A percentile compares a stretch with the other conserved stretches of the same genome.
phyloP scores from a whole-genome alignment of 352 stramenopile genomes.

The Pythium apleroticum region DNA sequence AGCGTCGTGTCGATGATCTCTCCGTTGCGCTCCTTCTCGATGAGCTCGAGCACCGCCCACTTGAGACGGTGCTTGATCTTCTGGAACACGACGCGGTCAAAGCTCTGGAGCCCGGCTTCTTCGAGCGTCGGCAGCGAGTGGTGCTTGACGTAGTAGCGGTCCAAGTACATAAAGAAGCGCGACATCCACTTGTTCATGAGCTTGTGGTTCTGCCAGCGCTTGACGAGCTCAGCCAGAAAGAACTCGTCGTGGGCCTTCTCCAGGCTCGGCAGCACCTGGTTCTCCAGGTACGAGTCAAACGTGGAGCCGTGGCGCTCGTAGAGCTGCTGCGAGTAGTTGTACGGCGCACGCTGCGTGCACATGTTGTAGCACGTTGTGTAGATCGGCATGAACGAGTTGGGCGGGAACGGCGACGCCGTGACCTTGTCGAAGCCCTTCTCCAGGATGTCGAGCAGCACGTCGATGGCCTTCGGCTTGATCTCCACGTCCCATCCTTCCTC shows the following conservation, averaged over 20 bases:
- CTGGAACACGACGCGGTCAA: constrained; percentile 82
- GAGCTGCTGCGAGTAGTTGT: constrained; percentile 99
- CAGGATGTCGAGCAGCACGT: constrained; percentile 84
- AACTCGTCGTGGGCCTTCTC: constrained; percentile 91
- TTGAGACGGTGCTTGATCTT: constrained; percentile 83
- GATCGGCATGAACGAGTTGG: constrained; percentile 87
- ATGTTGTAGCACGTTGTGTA: constrained; percentile 98
- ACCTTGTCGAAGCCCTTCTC: constrained; percentile 87
- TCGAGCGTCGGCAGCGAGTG: constrained; percentile 95
- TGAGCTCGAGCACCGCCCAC: constrained; percentile 93
- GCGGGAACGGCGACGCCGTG: constrained; percentile 76
- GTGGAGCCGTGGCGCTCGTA: constrained; percentile 96
- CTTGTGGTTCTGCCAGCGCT: constrained; percentile 98
- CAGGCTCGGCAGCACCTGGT: constrained; percentile 90
- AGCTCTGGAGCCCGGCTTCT: constrained; percentile 87
- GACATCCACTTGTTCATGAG: constrained; percentile 99
- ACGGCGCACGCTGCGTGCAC: constrained; percentile 98
- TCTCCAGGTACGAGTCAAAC: constrained; percentile 85
- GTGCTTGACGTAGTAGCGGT: constrained; percentile 97
- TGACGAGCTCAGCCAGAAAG: constrained; percentile 96
- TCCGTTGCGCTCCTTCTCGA: constrained; percentile 97
- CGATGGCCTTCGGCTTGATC: constrained; percentile 89
- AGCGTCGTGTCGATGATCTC: constrained; percentile 97
- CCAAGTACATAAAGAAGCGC: constrained; percentile 99
- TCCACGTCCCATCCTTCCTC: constrained; percentile 87